These are phyloP conservation scores for Hamigera avellanea DNA, from an alignment of 495 filamentous ascomycete species.

Conservation along the genomic window DNA sequence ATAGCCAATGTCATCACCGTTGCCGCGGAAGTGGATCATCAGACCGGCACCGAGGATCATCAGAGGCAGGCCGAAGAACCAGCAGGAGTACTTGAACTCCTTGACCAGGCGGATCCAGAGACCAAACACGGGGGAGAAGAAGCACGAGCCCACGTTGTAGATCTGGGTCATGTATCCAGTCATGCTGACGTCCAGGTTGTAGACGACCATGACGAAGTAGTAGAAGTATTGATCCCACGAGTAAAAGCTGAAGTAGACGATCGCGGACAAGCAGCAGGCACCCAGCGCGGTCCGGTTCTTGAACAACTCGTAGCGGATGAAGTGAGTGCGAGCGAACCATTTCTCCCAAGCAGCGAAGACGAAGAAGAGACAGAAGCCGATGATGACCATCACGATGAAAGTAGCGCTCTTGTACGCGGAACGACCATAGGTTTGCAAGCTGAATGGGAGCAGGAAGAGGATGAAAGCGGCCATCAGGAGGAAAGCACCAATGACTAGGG, in stretches of 20 bases:
- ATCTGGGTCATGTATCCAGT: slow-evolving; percentile 55
- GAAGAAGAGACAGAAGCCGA: slow-evolving; percentile 44
- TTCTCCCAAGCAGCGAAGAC: slow-evolving; percentile 50
- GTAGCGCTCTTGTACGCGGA: slow-evolving; percentile 37
- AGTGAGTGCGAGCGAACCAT: slow-evolving; percentile 39
- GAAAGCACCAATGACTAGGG: slow-evolving; percentile 40
- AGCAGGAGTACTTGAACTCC: slow-evolving; percentile 43
- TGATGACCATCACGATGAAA: slow-evolving; percentile 45
- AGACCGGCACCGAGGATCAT: slow-evolving; percentile 52
- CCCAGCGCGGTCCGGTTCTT: slow-evolving; percentile 53
- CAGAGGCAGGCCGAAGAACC: slow-evolving; percentile 52
- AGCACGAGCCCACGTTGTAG: slow-evolving; percentile 59
- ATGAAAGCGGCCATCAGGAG: slow-evolving; percentile 46
- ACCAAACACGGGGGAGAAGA: slow-evolving; percentile 47
- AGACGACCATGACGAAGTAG: slow-evolving; percentile 64
- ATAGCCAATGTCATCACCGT: slow-evolving; percentile 46
- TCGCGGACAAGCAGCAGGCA: slow-evolving; percentile 42
- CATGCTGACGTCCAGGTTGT: slow-evolving; percentile 40
- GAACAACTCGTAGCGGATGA: slow-evolving; percentile 50
- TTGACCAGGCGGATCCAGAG: slow-evolving; percentile 42
- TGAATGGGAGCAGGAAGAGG: slow-evolving; percentile 55
- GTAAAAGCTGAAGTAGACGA: slow-evolving; percentile 52
- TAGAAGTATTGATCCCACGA: slow-evolving; percentile 58
- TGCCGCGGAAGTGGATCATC: slow-evolving; percentile 59
- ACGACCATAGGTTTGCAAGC: slow-evolving; percentile 31